Conservation (phyloP, 805 yeast genomes). For the Ogataea ramenticola region DNA sequence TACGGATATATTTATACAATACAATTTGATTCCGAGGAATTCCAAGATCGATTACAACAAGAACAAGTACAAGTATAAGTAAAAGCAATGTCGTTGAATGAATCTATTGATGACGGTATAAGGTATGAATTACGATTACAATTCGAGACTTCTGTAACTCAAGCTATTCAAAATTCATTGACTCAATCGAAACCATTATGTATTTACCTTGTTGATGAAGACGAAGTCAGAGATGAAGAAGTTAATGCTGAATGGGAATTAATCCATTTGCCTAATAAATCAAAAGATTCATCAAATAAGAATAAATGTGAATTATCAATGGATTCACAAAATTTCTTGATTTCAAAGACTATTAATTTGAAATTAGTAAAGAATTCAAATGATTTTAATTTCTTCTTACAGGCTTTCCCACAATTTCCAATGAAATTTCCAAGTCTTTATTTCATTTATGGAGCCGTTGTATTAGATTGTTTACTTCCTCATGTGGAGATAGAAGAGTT, state of each 20-base stretch:
- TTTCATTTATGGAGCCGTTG: slow-evolving; percentile 40
- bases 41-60: too few species aligned
- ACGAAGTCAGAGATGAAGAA: not conserved
- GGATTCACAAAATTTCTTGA: not conserved
- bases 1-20: too few species aligned
- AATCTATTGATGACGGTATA: too few species aligned
- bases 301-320: not conserved
- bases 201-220: not conserved
- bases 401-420: slow-evolving; percentile 22
- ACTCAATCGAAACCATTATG: not conserved
- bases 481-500: slow-evolving; percentile 14
- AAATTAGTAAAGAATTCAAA: not conserved
- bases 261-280: not conserved
- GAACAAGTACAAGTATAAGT: too few species aligned
- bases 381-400: not conserved
- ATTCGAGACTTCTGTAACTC: not conserved
- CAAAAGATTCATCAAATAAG: not conserved
- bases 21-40: too few species aligned
- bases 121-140: not conserved
- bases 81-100: too few species aligned
- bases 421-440: slow-evolving; percentile 48
- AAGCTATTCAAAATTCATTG: not conserved
- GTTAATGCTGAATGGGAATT: not conserved
- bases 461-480: slow-evolving; percentile 23
- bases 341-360: not conserved